phyloP scores from a whole-genome alignment of 2,329 filamentous ascomycete species.

The Xylariaceae sp. region DNA sequence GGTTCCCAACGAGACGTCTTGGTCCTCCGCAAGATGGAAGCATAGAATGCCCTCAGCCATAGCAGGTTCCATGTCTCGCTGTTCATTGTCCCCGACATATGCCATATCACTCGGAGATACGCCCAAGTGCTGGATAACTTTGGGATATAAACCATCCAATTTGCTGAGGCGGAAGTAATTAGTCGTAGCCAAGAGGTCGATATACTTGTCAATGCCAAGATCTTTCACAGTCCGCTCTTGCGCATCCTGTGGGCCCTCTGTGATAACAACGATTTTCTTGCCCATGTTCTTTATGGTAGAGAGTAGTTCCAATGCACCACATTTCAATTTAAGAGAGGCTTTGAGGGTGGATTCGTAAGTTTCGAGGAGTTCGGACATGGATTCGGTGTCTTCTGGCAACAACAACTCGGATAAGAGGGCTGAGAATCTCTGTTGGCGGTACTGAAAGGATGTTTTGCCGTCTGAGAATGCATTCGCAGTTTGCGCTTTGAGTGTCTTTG shows the following conservation, averaged over 20 bases:
- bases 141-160: conserved; percentile 26
- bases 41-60: conserved; percentile 26
- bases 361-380: conserved; percentile 23
- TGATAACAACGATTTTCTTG: conserved; percentile 43
- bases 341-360: conserved; percentile 33
- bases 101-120: conserved; percentile 27
- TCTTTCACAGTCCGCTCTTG: conserved; percentile 41
- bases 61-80: conserved; percentile 31
- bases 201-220: conserved; percentile 27
- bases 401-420: conserved; percentile 31
- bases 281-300: conserved; percentile 31
- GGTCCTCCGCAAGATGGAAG: conserved; percentile 27
- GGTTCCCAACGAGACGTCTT: conserved; percentile 9
- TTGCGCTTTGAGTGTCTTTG: conserved; percentile 31
- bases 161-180: conserved; percentile 31
- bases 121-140: conserved; percentile 26
- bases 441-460: conserved; percentile 42
- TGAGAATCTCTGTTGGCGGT: conserved; percentile 39
- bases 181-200: conserved; percentile 34
- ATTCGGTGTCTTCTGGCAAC: conserved; percentile 13
- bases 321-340: conserved; percentile 34
- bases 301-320: conserved; percentile 36
- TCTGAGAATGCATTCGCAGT: conserved; percentile 43
- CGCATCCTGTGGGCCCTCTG: conserved; percentile 46
- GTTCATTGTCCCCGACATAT: conserved; percentile 31